Percentiles rank a stretch among this genome's conserved stretches.
Evolutionary conservation across 495 filamentous ascomycete species (phyloP).

Genomic region (Gamarada debralockiae): DNA sequence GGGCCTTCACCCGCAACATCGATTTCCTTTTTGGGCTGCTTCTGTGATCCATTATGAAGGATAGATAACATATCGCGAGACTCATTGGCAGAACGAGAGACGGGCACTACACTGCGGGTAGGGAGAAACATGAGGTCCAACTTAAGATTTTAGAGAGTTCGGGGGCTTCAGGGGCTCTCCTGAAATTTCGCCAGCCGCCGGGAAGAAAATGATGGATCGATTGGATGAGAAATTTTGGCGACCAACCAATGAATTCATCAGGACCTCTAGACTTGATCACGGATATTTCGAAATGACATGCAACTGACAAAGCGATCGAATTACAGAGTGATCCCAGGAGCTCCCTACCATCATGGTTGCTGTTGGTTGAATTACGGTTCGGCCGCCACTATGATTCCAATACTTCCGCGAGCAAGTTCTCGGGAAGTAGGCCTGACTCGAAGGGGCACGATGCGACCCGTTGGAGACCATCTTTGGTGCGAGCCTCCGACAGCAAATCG

Average conservation of each 20-base stretch:
- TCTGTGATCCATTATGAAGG: not conserved
- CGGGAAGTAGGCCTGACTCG: not conserved
- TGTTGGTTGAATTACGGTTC: constrained; percentile 2
- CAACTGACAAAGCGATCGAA: constrained; percentile 1
- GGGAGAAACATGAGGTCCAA: constrained; percentile 12
- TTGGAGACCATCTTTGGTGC: constrained; percentile 7
- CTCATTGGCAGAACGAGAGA: not conserved
- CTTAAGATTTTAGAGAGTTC: not conserved
- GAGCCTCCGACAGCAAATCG: constrained; percentile 10
- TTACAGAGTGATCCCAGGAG: not conserved
- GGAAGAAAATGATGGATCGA: constrained; percentile 7
- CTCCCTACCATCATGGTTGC: not conserved
- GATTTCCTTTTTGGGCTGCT: constrained; percentile 2
- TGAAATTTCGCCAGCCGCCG: constrained; percentile 14
- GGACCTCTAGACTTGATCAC: constrained; percentile 4
- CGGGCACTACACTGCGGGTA: constrained; percentile 6
- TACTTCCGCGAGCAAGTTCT: not conserved
- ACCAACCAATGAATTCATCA: constrained; percentile 10
- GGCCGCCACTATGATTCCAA: not conserved
- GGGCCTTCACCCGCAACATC: not conserved
- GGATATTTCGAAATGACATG: constrained; percentile 7
- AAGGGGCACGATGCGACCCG: constrained; percentile 20
- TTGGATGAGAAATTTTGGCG: constrained; percentile 19
- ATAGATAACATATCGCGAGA: not conserved
- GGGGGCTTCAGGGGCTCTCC: constrained; percentile 3